Conservation (phyloP, 352 stramenopile genomes). For the Pythium folliculosum region DNA sequence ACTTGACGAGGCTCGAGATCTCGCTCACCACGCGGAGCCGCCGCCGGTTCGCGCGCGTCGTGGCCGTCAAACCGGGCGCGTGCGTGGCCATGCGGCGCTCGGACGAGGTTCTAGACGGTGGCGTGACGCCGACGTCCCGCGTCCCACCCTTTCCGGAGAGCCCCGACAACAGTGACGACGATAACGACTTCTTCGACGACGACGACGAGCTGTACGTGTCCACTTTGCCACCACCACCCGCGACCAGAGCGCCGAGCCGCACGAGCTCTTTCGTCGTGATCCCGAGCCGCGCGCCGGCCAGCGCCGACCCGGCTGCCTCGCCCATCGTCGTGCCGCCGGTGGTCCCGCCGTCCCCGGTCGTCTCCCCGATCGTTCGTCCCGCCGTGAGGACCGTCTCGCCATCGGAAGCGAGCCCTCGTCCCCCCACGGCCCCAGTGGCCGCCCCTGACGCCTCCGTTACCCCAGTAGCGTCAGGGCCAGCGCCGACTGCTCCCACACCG, state of each 20-base stretch:
- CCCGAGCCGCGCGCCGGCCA: background rate
- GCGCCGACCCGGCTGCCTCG: too few relatives aligned
- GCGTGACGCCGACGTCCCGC: too few relatives aligned
- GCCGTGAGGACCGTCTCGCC: background rate
- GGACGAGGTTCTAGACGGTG: background rate
- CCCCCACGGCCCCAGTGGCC: background rate
- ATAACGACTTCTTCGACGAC: background rate
- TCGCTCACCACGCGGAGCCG: slow-evolving; percentile 25
- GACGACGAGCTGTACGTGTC: background rate
- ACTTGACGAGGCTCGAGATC: slow-evolving; percentile 22
- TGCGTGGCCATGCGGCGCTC: slow-evolving; percentile 15
- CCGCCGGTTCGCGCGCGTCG: slow-evolving; percentile 19
- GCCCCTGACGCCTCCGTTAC: background rate
- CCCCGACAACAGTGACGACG: background rate
- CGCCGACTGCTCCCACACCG: background rate
- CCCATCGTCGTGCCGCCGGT: background rate
- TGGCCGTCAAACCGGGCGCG: slow-evolving; percentile 21
- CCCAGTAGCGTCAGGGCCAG: background rate
- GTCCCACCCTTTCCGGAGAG: background rate
- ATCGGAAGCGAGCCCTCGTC: background rate
- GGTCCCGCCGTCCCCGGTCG: background rate
- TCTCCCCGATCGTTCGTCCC: background rate
- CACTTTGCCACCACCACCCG: background rate
- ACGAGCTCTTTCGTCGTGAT: background rate
- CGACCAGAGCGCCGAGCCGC: too few relatives aligned